Conservation (phyloP, 2,329 filamentous ascomycete genomes). For the Fusarium veterinarium region DNA sequence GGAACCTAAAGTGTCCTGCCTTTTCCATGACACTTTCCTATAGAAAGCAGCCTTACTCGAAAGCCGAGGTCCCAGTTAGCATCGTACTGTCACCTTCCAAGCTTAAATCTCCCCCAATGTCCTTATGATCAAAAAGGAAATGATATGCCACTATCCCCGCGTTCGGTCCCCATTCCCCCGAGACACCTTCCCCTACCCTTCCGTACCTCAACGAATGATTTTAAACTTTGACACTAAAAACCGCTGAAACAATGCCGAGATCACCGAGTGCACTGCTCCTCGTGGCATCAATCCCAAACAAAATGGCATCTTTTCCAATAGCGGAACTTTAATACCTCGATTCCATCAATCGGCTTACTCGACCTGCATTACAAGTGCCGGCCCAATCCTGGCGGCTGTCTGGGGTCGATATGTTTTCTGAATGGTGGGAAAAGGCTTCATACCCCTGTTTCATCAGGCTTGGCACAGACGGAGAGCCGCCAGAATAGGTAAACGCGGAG, state of each 20-base stretch:
- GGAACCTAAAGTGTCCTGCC: fast-evolving
- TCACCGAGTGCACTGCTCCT: background rate
- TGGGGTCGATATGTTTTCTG: background rate
- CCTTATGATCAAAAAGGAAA: background rate
- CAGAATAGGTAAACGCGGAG: conserved; percentile 30
- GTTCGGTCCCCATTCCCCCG: conserved; percentile 2
- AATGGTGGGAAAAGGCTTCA: conserved; percentile 31
- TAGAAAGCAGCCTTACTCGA: fast-evolving
- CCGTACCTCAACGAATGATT: background rate
- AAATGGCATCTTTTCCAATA: background rate
- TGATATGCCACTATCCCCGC: conserved; percentile 7
- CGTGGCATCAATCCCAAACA: background rate
- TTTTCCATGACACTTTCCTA: background rate
- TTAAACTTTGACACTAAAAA: background rate
- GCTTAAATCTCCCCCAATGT: background rate
- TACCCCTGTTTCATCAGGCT: conserved; percentile 8
- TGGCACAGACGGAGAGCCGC: background rate
- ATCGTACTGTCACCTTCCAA: background rate
- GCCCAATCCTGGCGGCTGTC: background rate
- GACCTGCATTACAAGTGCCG: background rate
- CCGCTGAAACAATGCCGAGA: background rate
- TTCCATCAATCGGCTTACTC: conserved; percentile 30
- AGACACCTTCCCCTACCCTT: background rate
- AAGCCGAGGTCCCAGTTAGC: background rate
- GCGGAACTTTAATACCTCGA: background rate